Conservation (phyloP, 192 early-diverging fungal genomes). For the Coemansia sp. region DNA sequence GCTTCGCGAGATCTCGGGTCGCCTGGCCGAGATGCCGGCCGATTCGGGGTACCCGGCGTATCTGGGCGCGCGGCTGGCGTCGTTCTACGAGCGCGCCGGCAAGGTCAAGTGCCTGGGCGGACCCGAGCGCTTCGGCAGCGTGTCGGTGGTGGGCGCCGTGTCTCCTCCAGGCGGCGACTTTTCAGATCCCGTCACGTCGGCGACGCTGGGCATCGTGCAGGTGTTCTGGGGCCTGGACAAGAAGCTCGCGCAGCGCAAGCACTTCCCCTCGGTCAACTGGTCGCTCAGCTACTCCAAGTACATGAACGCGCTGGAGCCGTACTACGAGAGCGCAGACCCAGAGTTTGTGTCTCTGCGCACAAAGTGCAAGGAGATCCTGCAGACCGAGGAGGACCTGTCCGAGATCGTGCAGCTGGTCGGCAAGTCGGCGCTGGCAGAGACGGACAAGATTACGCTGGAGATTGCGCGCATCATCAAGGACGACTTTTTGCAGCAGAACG, state of each 20-base stretch:
- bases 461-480: conserved; percentile 98
- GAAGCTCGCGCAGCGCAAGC: conserved; percentile 99
- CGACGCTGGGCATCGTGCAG: conserved; percentile 98
- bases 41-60: conserved; percentile 98
- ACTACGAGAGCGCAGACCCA: conserved; percentile 91
- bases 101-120: conserved; percentile 96
- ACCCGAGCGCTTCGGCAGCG: conserved; percentile 87
- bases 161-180: conserved; percentile 99
- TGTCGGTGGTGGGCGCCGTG: conserved; percentile 98
- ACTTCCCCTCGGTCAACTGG: conserved; percentile 99
- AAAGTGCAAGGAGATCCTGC: conserved; percentile 96
- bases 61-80: conserved; percentile 96
- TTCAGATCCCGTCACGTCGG: conserved; percentile 96
- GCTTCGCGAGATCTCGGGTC: conserved; percentile 99
- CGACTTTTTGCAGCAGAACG: conserved; percentile 99
- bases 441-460: conserved; percentile 99
- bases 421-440: conserved; percentile 87
- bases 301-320: conserved; percentile 92
- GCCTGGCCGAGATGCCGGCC: conserved; percentile 99
- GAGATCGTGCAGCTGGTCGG: conserved; percentile 99
- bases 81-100: conserved; percentile 99
- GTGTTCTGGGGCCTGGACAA: conserved; percentile 99
- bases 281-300: conserved; percentile 97
- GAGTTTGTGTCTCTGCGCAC: conserved; percentile 91
- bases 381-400: conserved; percentile 96